Conservation (phyloP, 139 green algal species). For the Trebouxia sp. region DNA sequence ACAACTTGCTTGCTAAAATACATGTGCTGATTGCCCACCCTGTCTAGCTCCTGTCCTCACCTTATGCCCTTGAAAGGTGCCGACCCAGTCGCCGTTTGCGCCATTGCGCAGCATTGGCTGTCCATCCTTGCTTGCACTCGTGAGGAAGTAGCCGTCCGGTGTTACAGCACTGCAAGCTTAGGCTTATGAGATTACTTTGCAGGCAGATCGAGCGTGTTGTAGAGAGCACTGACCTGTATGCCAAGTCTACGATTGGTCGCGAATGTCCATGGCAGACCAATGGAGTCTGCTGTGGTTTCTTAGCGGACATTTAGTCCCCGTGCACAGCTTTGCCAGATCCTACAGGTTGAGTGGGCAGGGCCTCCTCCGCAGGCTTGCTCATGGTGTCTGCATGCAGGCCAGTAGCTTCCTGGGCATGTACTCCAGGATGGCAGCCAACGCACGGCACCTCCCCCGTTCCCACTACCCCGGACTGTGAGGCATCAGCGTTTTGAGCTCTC, state of each 20-base stretch:
- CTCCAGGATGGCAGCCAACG: not conserved
- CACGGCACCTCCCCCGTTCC: not conserved
- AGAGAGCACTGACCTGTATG: constrained; percentile 76
- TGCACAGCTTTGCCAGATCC: not conserved
- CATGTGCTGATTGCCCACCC: not conserved
- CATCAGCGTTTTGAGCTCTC: too few relatives aligned
- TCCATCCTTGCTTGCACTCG: constrained; percentile 95
- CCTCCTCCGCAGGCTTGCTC: not conserved
- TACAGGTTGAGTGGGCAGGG: not conserved
- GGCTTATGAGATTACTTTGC: not conserved
- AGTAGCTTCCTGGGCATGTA: not conserved
- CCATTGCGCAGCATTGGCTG: constrained; percentile 96
- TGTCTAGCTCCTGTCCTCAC: constrained; percentile 19
- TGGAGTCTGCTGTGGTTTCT: constrained; percentile 52
- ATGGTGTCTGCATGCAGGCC: not conserved
- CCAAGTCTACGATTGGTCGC: constrained; percentile 92
- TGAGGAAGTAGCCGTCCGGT: constrained; percentile 94
- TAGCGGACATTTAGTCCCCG: not conserved
- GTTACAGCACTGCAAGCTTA: constrained; percentile 77
- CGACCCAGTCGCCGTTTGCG: constrained; percentile 96
- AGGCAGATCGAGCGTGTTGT: not conserved
- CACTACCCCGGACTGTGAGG: too few relatives aligned
- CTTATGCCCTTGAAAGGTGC: constrained; percentile 98
- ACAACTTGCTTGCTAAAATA: not conserved
- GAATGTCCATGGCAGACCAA: constrained; percentile 96